phyloP scores from a whole-genome alignment of 2,329 filamentous ascomycete genomes.

The Sporothrix mexicana region DNA sequence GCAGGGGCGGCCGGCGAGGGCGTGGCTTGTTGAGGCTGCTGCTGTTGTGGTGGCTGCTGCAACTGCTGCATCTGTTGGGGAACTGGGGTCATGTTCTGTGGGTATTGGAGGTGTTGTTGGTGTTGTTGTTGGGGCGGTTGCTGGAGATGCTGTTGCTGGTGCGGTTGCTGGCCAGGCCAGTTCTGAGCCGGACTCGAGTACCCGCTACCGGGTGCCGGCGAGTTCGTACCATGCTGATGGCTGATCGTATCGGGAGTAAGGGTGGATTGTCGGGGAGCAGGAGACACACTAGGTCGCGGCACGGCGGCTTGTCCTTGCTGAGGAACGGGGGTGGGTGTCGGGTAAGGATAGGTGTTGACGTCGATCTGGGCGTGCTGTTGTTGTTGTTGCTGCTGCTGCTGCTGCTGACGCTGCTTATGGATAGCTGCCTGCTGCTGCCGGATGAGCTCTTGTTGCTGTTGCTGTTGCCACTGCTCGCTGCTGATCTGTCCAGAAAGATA shows the following conservation, averaged over 20 bases:
- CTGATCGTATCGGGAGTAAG: conserved; percentile 20
- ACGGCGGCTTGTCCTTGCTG: not conserved
- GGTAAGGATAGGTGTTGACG: conserved; percentile 1
- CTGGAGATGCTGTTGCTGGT: not conserved
- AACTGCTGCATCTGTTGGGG: conserved; percentile 26
- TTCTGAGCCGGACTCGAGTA: conserved; percentile 20
- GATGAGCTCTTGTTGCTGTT: conserved; percentile 27
- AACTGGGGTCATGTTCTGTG: conserved; percentile 3
- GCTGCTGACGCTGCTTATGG: conserved; percentile 21
- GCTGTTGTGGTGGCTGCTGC: conserved; percentile 22
- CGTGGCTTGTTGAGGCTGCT: conserved; percentile 12
- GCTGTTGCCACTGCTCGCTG: conserved; percentile 33
- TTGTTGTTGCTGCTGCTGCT: conserved; percentile 2
- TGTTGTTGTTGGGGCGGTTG: conserved; percentile 2
- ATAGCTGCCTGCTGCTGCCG: conserved; percentile 23
- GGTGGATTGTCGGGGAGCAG: conserved; percentile 21
- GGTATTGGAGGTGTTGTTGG: conserved; percentile 19
- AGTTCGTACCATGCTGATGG: conserved; percentile 3
- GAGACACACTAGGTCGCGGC: conserved; percentile 18
- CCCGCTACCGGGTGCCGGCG: not conserved
- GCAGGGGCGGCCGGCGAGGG: not conserved
- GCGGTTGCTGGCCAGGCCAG: conserved; percentile 14
- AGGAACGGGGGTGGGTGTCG: not conserved
- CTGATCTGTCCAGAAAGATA: conserved; percentile 27
- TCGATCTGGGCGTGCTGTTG: conserved; percentile 1